These are phyloP conservation scores for Ajuga reptans DNA, from an alignment of 305 asterid species.

Conservation along the genomic window DNA sequence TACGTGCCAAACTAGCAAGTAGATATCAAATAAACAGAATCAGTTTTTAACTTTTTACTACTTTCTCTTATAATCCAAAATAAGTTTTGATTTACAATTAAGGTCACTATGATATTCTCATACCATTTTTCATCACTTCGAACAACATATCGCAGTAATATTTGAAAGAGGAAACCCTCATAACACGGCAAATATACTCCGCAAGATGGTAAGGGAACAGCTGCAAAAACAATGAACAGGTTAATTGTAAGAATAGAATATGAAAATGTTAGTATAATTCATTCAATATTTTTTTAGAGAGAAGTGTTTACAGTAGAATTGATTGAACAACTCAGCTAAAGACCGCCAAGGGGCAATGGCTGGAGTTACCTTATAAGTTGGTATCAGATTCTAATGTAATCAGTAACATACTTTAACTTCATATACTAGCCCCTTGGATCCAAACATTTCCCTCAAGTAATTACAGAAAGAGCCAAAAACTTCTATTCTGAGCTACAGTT, in stretches of 20 bases:
- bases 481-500: neutral
- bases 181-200: constrained; percentile 92
- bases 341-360: neutral
- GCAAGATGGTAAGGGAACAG: constrained; percentile 93
- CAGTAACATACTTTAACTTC: neutral
- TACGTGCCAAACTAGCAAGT: constrained; percentile 2
- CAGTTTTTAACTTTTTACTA: neutral
- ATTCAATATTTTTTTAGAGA: neutral
- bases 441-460: constrained; percentile 5
- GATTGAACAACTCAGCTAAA: constrained; percentile 3
- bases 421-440: neutral
- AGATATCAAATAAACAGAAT: neutral
- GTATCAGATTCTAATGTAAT: constrained; percentile 9
- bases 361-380: neutral
- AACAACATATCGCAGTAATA: constrained; percentile 93
- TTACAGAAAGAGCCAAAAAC: neutral
- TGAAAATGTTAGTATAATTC: constrained; percentile 1
- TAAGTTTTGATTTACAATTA: constrained; percentile 6
- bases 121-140: constrained; percentile 98
- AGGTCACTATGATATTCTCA: constrained; percentile 14
- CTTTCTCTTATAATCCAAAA: neutral
- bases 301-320: neutral
- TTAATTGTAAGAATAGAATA: constrained; percentile 17
- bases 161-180: constrained; percentile 94
- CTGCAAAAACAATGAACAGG: constrained; percentile 48